These are phyloP conservation scores for Plasmodium inui DNA, from an alignment of 169 alveolate genomes.

Conservation along the genomic window DNA sequence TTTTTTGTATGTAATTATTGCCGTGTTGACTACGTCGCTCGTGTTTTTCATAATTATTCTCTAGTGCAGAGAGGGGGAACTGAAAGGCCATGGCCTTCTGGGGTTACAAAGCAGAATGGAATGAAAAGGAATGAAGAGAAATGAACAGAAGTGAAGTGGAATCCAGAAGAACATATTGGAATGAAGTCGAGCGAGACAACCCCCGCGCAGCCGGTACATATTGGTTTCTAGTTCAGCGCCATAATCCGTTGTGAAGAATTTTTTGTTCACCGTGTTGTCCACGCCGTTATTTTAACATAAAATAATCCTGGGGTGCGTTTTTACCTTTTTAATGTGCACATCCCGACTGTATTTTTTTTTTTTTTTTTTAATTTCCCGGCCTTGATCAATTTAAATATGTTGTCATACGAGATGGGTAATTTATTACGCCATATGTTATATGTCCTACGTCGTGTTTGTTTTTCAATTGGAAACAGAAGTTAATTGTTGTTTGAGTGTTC, in stretches of 20 bases:
- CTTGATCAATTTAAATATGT: background rate
- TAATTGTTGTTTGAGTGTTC: background rate
- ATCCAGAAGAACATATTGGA: background rate
- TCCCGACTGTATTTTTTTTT: background rate
- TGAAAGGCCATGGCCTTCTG: background rate
- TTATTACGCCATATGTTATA: background rate
- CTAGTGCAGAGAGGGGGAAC: background rate
- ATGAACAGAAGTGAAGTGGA: background rate
- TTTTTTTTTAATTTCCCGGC: background rate
- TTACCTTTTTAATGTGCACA: background rate
- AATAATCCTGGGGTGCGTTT: background rate
- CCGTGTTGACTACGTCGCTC: constrained; percentile 75
- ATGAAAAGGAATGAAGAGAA: background rate
- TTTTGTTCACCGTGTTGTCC: background rate
- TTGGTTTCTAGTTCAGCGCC: background rate
- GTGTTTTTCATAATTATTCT: constrained; percentile 72
- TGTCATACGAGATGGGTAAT: background rate
- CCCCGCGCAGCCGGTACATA: background rate
- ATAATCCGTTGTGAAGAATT: background rate
- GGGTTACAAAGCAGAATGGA: background rate
- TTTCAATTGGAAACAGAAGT: background rate
- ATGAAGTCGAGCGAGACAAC: background rate
- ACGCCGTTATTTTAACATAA: background rate
- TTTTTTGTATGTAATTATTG: constrained; percentile 77
- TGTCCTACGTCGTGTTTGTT: background rate